Evolutionary conservation across 352 stramenopile species (phyloP), one percentile per base, ranked within the genome.

Genomic region (Phytophthora chlamydospora): DNA sequence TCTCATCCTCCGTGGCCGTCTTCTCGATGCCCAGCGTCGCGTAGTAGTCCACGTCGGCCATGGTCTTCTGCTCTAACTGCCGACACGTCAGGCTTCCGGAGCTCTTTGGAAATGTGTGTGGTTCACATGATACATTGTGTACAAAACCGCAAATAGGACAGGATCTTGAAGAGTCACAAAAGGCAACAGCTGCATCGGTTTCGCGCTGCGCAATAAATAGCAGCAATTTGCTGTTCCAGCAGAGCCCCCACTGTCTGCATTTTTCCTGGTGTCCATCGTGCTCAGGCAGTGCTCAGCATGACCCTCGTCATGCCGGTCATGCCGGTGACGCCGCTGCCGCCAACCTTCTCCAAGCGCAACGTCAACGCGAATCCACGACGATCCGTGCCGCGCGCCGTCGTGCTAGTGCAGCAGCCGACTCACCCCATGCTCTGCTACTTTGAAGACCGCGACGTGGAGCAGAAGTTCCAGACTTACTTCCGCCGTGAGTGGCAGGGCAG

Each of bases 1-100:
- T 93, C 55, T 93, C 85, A 19, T 92, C 81, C 63, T 85, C 80
- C 16, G 77, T 84, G 36, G 85, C 83, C 24, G 79, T 88, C 70
- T 83, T 85, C 58, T 84, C 56, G 54, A 93, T 80, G 47, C 59
- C 72, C 42, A 93, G 78, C 64, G 83, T 82, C 56, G 72, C 71
- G 62, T 93, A 93, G 71, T 93, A 93, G 59, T 73, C 77, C 51
- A 65, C 65, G 17, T 90, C 78, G 14, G 66, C 69, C 76, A 88
- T 88, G 3, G 44, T 59, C 33, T 24, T 29, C 6, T 19, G 32
- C 36, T 41, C n/a, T 41, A 42, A 39, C 16, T 53, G 32, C 36
- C 44, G 56, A 40, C 45, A 58, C 55, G 55, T 63, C 34, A 62
- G 44, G 21, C 21, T 24, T n/a, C n/a, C 21, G 21, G 21, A 24